phyloP scores from a whole-genome alignment of 805 yeast genomes.

The Starmera amethionina region DNA sequence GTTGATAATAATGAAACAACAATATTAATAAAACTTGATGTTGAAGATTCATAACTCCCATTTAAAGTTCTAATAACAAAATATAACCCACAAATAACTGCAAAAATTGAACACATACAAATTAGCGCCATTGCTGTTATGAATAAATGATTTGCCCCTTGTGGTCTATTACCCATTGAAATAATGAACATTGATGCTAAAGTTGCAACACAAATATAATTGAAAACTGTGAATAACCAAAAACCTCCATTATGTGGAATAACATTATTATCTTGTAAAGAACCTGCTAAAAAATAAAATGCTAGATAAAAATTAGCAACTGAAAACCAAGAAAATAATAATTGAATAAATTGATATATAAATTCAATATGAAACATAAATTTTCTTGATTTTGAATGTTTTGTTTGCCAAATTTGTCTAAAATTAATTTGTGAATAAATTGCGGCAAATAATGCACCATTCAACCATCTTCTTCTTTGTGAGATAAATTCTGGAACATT shows the following conservation, averaged over 20 bases:
- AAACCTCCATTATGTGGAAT: slow-evolving; percentile 68
- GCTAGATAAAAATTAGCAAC: slow-evolving; percentile 87
- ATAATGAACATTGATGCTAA: slow-evolving; percentile 83
- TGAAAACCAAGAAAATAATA: slow-evolving; percentile 86
- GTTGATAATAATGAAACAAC: slow-evolving; percentile 83
- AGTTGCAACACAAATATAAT: slow-evolving; percentile 74
- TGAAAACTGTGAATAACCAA: slow-evolving; percentile 75
- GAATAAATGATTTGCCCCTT: slow-evolving; percentile 81
- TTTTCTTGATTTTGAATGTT: slow-evolving; percentile 76
- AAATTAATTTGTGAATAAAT: slow-evolving; percentile 80
- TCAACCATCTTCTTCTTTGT: slow-evolving; percentile 97
- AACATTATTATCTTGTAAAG: slow-evolving; percentile 43
- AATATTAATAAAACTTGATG: slow-evolving; percentile 54
- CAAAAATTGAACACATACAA: slow-evolving; percentile 72
- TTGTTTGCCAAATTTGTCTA: slow-evolving; percentile 80
- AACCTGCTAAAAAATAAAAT: slow-evolving; percentile 87
- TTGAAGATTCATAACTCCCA: slow-evolving; percentile 5
- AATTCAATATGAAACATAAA: slow-evolving; percentile 79
- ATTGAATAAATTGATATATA: slow-evolving; percentile 70
- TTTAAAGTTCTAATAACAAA: slow-evolving; percentile 57
- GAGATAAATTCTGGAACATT: slow-evolving; percentile 87
- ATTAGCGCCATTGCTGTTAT: slow-evolving; percentile 61
- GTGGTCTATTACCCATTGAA: slow-evolving; percentile 96
- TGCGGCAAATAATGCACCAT: slow-evolving; percentile 97
- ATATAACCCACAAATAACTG: slow-evolving; percentile 72